Evolutionary conservation across 441 rosid genomes (phyloP), one percentile per base, ranked within the genome.

Genomic region (Arabidopsis lyrata): DNA sequence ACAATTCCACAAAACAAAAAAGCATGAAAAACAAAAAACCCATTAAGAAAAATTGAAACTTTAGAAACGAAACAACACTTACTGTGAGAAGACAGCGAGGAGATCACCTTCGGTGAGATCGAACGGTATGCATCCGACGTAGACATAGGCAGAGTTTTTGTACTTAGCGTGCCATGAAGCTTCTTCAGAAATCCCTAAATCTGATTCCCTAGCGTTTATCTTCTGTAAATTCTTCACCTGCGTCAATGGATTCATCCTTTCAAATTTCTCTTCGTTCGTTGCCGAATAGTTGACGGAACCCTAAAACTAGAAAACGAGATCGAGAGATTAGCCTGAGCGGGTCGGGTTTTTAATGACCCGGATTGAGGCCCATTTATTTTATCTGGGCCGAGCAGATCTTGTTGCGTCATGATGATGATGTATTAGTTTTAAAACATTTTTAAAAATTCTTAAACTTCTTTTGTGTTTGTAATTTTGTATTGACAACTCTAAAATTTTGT

Each of bases 131-230:
- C 97, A 95, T 12, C 97, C 98, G 22, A 86, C 88, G 73, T 59
- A 92, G 36, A 95, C 70, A 58, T 92, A 90, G 3, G 98, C 97
- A 2, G 98, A 95, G 16, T 86, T 84, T 78, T 87, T 95, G 85
- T 90, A 92, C 82, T 85, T 90, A 70, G 97, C 89, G 36, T 95
- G 99, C 99, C 98, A 95, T 5, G 97, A 95, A 1, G 98, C 99
- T 1, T 83, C 95, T 8, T 90, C 96, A 1, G 97, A 88, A 2
- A 95, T 83, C 35, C 99, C 98, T 39, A 92, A 76, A 59, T 87
- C 83, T 9, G 95, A 84, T 81, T 92, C 98, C 72, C 82, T 90
- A 2, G 93, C 83, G 73, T 83, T 92, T 50, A 92, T 85, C 70
- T 78, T 85, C 80, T 91, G 97, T 14, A 87, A 84, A 68, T 86